Evolutionary conservation across 306 rosid species (phyloP).

Genomic region (Ziziphus jujuba): DNA sequence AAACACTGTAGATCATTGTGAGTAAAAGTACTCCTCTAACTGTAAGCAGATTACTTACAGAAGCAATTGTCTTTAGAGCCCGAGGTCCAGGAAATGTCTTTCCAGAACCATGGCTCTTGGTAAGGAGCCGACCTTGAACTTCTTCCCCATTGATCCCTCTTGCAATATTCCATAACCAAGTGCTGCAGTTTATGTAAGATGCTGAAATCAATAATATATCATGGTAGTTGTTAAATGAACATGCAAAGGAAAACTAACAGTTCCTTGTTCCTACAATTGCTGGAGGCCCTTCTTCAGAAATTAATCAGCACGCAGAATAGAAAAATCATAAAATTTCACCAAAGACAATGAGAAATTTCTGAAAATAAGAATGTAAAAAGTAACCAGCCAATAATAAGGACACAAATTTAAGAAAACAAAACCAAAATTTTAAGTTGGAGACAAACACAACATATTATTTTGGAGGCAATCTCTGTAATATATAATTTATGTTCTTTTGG

Average conservation of each 20-base stretch:
- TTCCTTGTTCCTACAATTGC: background rate
- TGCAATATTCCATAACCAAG: constrained; percentile 97
- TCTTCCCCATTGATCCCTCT: constrained; percentile 89
- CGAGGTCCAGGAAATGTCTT: constrained; percentile 93
- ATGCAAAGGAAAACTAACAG: constrained; percentile 1
- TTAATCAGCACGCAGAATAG: background rate
- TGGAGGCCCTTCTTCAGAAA: background rate
- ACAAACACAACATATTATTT: background rate
- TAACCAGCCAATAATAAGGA: background rate
- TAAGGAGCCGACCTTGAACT: constrained; percentile 87
- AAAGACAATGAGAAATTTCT: background rate
- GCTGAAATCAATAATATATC: constrained; percentile 32
- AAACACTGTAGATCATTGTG: no score
- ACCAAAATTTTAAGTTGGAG: constrained; percentile 1
- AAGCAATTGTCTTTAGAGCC: constrained; percentile 67
- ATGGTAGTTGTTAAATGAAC: constrained; percentile 17
- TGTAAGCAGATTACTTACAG: constrained; percentile 50
- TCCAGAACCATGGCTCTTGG: constrained; percentile 99
- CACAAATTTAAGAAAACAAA: background rate
- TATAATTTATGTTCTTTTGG: background rate
- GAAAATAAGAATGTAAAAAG: background rate
- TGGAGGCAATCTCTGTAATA: background rate
- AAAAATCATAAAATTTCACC: background rate
- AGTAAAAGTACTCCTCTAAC: background rate
- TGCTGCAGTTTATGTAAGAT: constrained; percentile 49